A percentile compares a stretch with the other conserved stretches of the same genome.
phyloP scores from a whole-genome alignment of 2,329 filamentous ascomycete species.

The Trichoderma citrinoviride region DNA sequence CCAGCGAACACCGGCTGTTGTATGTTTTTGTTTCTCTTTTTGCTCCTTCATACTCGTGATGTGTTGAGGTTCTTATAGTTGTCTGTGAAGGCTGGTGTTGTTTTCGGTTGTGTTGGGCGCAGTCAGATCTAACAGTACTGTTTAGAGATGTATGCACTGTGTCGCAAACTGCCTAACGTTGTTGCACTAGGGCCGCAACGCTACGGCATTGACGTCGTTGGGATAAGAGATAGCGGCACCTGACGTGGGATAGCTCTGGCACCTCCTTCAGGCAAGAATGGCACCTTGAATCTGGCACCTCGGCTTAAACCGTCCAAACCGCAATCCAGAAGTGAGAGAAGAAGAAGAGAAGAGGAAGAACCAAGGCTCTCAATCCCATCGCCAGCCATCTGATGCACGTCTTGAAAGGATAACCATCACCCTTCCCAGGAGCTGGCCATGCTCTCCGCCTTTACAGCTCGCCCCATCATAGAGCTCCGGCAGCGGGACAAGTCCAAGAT shows the following conservation, averaged over 20 bases:
- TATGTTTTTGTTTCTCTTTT: too few species aligned
- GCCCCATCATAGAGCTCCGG: constrained; percentile 94
- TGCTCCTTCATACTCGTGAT: too few species aligned
- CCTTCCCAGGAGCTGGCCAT: constrained; percentile 55
- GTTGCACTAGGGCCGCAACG: constrained; percentile 26
- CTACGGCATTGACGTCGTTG: constrained; percentile 34
- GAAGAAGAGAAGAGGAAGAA: background rate
- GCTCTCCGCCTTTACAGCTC: constrained; percentile 96
- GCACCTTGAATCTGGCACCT: background rate
- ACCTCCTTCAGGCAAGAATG: constrained; percentile 15
- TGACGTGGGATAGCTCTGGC: constrained; percentile 14
- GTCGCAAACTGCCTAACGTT: constrained; percentile 15
- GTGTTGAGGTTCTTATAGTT: too few species aligned
- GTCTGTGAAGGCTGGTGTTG: too few species aligned
- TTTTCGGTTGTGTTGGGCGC: background rate
- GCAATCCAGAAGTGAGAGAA: background rate
- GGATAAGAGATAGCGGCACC: constrained; percentile 14
- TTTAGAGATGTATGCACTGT: constrained; percentile 23
- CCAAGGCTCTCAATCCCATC: constrained; percentile 1
- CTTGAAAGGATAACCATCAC: constrained; percentile 30
- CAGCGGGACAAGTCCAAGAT: constrained; percentile 95
- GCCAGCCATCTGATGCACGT: constrained; percentile 32
- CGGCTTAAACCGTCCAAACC: background rate
- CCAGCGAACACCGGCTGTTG: too few species aligned
- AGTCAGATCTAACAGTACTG: too few species aligned